Evolutionary conservation across 306 rosid species (phyloP), one percentile per base, ranked within the genome.

Genomic region (Rosa rugosa): DNA sequence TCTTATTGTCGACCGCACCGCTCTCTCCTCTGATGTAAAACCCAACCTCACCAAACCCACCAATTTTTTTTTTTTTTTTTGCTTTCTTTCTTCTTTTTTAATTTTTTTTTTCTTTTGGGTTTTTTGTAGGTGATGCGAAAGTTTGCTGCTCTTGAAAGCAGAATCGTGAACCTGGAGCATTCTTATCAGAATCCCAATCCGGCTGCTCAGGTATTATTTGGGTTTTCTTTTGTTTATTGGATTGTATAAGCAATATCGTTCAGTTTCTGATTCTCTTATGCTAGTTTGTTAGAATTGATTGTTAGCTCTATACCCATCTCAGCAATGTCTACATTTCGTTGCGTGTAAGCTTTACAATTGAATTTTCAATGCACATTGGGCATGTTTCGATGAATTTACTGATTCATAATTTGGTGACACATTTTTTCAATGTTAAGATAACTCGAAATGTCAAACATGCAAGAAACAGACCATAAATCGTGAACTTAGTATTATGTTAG

Each of bases 161-260:
- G 89, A 80, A 67, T 86, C 75, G 47, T 51, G 42, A 80, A 77
- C 63, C 83, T 86, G 31, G 84, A 86, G 80, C 78, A 70, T 72
- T 80, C 83, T 64, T 46, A 46, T 73, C 79, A 59, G 76, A 65
- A 49, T 56, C 80, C 81, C 22, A 80, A 64, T 80, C 57, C 88
- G 7, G 73, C 82, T 76, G 40, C 68, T 53, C 68, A 50, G 86
- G 89, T 82, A 68, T 71, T 60, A 8, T 13, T 1, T 44, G 0
- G 5, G 49, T 53, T 23, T 64, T 5, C 11, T 59, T 12, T 8
- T 44, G 42, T 22, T 13, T 27, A 3, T 36, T 13, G n/a, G 0
- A 11, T 79, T 31, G 27, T 3, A 8, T 45, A 36, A 5, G 16
- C 18, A 2, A 44, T 41, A 34, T 49, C 23, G 71, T 27, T 71